Conservation (phyloP, 2,329 filamentous ascomycete species). For the Furcasterigmium furcatum region DNA sequence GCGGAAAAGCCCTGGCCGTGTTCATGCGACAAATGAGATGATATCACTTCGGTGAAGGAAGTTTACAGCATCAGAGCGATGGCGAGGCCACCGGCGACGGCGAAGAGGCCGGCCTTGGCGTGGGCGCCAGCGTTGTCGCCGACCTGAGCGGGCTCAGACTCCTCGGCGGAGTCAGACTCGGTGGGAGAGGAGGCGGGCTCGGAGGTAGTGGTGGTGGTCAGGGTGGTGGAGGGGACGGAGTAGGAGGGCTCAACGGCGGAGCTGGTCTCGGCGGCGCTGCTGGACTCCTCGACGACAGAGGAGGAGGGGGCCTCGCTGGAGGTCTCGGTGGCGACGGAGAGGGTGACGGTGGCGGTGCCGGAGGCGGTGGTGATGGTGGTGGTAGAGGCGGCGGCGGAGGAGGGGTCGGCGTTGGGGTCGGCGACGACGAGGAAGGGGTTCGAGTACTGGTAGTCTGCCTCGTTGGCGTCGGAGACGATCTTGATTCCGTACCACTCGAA, state of each 20-base stretch:
- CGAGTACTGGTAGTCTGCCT: conserved; percentile 56
- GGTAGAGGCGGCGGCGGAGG: conserved; percentile 20
- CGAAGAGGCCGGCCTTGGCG: conserved; percentile 11
- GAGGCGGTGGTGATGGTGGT: conserved; percentile 22
- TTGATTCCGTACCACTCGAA: conserved; percentile 54
- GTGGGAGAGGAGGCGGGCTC: conserved; percentile 2
- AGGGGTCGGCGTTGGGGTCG: conserved; percentile 15
- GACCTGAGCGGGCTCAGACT: conserved; percentile 5
- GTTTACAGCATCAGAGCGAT: conserved; percentile 12
- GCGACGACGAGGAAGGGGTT: conserved; percentile 55
- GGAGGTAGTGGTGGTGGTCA: conserved; percentile 4
- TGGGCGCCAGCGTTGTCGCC: conserved; percentile 7
- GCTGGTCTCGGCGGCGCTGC: conserved; percentile 7
- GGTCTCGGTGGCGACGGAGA: conserved; percentile 17
- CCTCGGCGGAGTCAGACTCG: neutral
- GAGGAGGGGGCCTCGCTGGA: conserved; percentile 18
- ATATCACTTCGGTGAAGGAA: neutral
- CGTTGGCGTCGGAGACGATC: conserved; percentile 46
- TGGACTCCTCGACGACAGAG: conserved; percentile 13
- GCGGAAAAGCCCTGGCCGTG: too few species aligned
- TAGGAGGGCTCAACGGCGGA: too few species aligned
- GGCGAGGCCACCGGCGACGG: conserved; percentile 12
- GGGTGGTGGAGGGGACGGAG: conserved; percentile 2
- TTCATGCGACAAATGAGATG: neutral
- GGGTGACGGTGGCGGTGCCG: conserved; percentile 25